These are phyloP conservation scores for Globisporangium megalacanthum DNA, from an alignment of 352 stramenopile genomes.

Conservation along the genomic window DNA sequence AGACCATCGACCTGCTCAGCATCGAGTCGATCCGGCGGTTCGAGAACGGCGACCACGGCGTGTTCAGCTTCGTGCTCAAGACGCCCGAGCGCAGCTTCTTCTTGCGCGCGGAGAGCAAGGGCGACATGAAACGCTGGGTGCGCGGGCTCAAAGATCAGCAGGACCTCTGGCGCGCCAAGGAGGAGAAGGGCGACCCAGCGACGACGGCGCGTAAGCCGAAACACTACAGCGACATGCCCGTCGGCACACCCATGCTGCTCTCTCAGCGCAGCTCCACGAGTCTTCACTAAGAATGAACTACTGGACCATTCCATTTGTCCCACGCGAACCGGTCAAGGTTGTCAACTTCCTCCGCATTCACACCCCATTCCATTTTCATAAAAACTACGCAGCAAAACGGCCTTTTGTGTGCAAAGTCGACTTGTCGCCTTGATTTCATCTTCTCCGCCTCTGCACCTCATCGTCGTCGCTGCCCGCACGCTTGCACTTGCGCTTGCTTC, in stretches of 20 bases:
- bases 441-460: too few species aligned
- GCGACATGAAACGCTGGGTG: conserved; percentile 87
- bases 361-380: not conserved
- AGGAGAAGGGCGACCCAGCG: conserved; percentile 30
- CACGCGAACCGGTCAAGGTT: too few species aligned
- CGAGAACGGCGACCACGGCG: conserved; percentile 76
- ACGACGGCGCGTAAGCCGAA: conserved; percentile 38
- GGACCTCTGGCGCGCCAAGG: conserved; percentile 67
- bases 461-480: too few species aligned
- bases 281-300: too few species aligned
- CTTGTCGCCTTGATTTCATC: too few species aligned
- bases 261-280: conserved; percentile 34
- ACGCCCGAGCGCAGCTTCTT: conserved; percentile 74
- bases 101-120: conserved; percentile 70
- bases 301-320: too few species aligned
- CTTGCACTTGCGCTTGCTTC: too few species aligned
- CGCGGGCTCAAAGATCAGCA: conserved; percentile 77
- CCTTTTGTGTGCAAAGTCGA: not conserved
- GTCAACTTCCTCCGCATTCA: too few species aligned
- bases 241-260: conserved; percentile 15
- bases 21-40: conserved; percentile 81
- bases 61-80: conserved; percentile 80
- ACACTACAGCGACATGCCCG: conserved; percentile 67
- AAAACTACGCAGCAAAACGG: conserved; percentile 1
- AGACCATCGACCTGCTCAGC: conserved; percentile 60